phyloP scores from a whole-genome alignment of 352 stramenopile genomes.

The Plasmopara muralis region DNA sequence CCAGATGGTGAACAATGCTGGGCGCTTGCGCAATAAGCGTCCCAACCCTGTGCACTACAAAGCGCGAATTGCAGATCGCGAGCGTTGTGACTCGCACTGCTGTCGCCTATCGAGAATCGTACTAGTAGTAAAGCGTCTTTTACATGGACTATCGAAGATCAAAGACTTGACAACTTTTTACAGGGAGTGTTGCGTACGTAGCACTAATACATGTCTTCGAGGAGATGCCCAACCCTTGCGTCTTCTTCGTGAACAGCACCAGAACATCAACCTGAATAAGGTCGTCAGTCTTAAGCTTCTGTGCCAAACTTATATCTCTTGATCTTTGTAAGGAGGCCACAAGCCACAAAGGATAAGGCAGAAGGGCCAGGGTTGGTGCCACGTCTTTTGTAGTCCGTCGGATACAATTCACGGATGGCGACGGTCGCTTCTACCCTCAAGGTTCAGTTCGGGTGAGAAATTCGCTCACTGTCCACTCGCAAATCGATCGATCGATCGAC shows the following conservation, averaged over 20 bases:
- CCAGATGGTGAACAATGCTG: constrained; percentile 16
- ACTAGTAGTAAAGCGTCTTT: not conserved
- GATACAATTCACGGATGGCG: constrained; percentile 30
- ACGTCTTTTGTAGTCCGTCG: constrained; percentile 27
- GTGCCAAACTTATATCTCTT: constrained; percentile 14
- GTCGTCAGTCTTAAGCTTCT: constrained; percentile 13
- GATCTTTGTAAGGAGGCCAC: constrained; percentile 15
- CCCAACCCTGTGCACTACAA: constrained; percentile 22
- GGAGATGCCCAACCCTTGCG: constrained; percentile 3
- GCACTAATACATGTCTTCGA: not conserved
- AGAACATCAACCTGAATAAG: constrained; percentile 23
- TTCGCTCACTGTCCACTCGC: constrained; percentile 26
- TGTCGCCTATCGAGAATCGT: constrained; percentile 27
- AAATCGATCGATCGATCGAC: constrained; percentile 7
- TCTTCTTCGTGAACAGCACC: constrained; percentile 11
- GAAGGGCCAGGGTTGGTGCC: constrained; percentile 21
- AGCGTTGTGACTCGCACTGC: constrained; percentile 2
- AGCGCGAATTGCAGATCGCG: constrained; percentile 1
- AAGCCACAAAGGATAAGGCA: constrained; percentile 22
- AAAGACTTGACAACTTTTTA: not conserved
- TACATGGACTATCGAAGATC: not conserved
- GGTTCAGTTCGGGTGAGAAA: constrained; percentile 32
- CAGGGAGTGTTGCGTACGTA: not conserved
- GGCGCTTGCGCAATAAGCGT: constrained; percentile 12
- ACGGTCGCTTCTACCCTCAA: constrained; percentile 27